Base-by-base conservation (phyloP, 768 basidiomycete species). In the Lactarius tabidus region DNA sequence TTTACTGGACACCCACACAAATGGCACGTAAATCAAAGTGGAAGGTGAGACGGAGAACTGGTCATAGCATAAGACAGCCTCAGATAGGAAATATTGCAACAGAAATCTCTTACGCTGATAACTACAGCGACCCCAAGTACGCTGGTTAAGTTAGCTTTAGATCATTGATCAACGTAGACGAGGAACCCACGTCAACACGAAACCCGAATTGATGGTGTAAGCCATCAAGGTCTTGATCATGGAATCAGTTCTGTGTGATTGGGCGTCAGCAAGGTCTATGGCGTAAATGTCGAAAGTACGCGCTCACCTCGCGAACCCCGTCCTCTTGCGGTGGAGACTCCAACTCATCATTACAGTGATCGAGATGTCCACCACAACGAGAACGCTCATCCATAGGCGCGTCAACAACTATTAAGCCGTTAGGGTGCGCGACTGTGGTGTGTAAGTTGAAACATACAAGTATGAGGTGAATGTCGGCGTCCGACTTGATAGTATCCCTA, bases 301-400 rank as follows among this genome's bases (percentile, higher is more conserved):
- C 31, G 71, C 74, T 66, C 62, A 79, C 81, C 77, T 73, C 56
- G 72, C 63, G 63, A 81, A 78, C n/a, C 82, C 82, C 18, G 82
- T 83, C 29, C 79, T 77, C 68, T 75, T 73, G 26, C 75, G 77
- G n/a, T 75, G 76, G 54, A 84, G 73, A 63, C 79, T 81, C 67
- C 79, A 82, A 68, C 80, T 81, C 61, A 84, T 76, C 17, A 79
- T 73, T 51, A 73, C 67, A 3, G 82, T 82, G 56, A 84, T 82
- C 63, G 81, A 74, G 65, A 82, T 75, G 67, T 84, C 82, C 10
- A 81, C 78, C 15, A 78, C 77, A n/a, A 80, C 79, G 31, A 82
- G 80, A 59, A 79, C 78, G 39, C 81, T 79, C 18, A 75, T 45
- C 33, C 2, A 82, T 82, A 31, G 76, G 67, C 7, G 82, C 81